Evolutionary conservation across 495 filamentous ascomycete species (phyloP).

Genomic region (Aspergillus saccharolyticus): DNA sequence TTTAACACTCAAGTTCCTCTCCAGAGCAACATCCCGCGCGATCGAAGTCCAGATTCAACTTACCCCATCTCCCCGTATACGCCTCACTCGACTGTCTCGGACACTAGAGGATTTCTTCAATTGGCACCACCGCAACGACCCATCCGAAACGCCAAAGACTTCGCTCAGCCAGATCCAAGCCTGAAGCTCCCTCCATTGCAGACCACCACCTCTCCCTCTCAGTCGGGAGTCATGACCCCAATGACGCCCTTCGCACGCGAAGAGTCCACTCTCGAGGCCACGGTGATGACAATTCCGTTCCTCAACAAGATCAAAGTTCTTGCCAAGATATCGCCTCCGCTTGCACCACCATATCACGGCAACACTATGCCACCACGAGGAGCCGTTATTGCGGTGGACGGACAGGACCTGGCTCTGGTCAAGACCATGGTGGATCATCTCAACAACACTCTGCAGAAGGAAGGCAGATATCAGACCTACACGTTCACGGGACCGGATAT

Average conservation of each 20-base stretch:
- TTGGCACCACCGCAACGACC: slow-evolving; percentile 34
- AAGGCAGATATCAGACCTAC: slow-evolving; percentile 53
- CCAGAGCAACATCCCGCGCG: slow-evolving; percentile 27
- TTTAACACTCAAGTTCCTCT: slow-evolving; percentile 32
- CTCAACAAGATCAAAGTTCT: slow-evolving; percentile 67
- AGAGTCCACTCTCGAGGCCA: slow-evolving; percentile 53
- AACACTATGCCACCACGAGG: slow-evolving; percentile 54
- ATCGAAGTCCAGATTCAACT: slow-evolving; percentile 32
- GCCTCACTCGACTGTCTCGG: slow-evolving; percentile 27
- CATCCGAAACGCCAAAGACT: slow-evolving; percentile 19
- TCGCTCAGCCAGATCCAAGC: slow-evolving; percentile 34
- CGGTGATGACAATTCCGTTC: slow-evolving; percentile 68
- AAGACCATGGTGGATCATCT: slow-evolving; percentile 56
- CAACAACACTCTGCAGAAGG: slow-evolving; percentile 51
- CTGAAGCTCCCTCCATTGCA: slow-evolving; percentile 59
- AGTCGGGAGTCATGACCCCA: slow-evolving; percentile 19
- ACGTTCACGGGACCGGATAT: slow-evolving; percentile 48
- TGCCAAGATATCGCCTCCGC: slow-evolving; percentile 61
- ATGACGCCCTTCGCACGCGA: slow-evolving; percentile 29
- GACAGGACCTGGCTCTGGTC: slow-evolving; percentile 52
- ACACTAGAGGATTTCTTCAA: slow-evolving; percentile 28
- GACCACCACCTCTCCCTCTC: slow-evolving; percentile 23
- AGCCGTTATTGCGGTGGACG: slow-evolving; percentile 78
- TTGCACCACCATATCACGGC: slow-evolving; percentile 41
- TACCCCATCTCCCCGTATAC: slow-evolving; percentile 31